A percentile compares a stretch with the other conserved stretches of the same genome.
Evolutionary conservation across 495 filamentous ascomycete species (phyloP).

Genomic region (Neurospora intermedia): DNA sequence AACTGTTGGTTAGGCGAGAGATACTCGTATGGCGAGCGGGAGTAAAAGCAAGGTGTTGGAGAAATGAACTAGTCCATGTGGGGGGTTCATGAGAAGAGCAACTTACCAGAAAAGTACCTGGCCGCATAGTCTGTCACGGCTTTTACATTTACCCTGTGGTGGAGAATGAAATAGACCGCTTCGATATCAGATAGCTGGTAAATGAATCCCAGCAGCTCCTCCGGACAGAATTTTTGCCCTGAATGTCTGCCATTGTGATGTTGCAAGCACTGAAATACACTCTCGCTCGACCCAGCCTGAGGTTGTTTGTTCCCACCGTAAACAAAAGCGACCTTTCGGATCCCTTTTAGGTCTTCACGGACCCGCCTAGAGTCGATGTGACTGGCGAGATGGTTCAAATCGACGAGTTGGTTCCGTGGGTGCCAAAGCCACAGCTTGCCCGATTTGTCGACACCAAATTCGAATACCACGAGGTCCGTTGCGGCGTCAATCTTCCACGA

Average conservation of each 20-base stretch:
- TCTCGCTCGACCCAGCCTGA: background rate
- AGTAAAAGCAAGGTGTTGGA: background rate
- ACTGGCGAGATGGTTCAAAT: too few relatives aligned
- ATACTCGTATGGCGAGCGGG: too few relatives aligned
- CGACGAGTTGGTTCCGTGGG: background rate
- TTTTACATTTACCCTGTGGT: background rate
- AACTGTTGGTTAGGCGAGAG: background rate
- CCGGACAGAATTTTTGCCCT: conserved; percentile 3
- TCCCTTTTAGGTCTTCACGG: background rate
- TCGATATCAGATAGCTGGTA: conserved; percentile 12
- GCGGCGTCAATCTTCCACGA: background rate
- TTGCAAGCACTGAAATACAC: conserved; percentile 1
- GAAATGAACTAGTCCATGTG: too few relatives aligned
- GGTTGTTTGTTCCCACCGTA: background rate
- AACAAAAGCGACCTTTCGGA: background rate
- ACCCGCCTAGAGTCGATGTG: background rate
- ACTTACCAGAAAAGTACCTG: background rate
- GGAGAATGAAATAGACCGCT: conserved; percentile 14
- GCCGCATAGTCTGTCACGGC: background rate
- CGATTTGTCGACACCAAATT: background rate
- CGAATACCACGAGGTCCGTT: conserved; percentile 1
- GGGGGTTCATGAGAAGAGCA: background rate
- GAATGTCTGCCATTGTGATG: background rate
- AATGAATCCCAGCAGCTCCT: conserved; percentile 8
- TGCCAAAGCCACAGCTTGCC: background rate